Evolutionary conservation across 2,329 filamentous ascomycete species (phyloP).

Genomic region (Verticillium dahliae): DNA sequence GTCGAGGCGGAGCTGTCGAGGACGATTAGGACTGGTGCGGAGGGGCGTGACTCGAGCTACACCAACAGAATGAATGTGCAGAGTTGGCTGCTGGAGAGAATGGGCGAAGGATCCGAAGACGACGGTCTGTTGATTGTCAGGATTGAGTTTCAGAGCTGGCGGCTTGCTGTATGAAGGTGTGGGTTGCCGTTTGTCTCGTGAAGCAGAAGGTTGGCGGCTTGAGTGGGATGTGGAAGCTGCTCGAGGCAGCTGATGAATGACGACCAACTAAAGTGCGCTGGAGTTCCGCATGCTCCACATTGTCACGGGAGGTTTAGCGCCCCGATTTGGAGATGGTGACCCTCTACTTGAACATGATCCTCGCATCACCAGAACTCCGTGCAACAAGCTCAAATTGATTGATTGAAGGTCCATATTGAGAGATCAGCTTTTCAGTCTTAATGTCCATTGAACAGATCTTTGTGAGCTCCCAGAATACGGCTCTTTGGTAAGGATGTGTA

Average conservation of each 20-base stretch:
- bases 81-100: too few species aligned
- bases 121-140: too few species aligned
- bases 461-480: too few species aligned
- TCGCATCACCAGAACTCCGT: too few species aligned
- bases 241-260: not conserved
- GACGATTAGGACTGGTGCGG: not conserved
- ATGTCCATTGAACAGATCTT: too few species aligned
- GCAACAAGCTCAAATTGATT: too few species aligned
- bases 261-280: not conserved
- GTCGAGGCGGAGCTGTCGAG: constrained; percentile 10
- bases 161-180: too few species aligned
- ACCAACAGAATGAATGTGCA: not conserved
- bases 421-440: too few species aligned
- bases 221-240: not conserved
- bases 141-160: too few species aligned
- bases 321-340: not conserved
- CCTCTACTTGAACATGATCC: too few species aligned
- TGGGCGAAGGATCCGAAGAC: too few species aligned
- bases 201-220: not conserved
- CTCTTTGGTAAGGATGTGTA: not conserved
- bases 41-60: not conserved
- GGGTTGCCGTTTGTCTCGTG: not conserved
- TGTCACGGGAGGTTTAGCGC: not conserved
- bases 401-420: too few species aligned
- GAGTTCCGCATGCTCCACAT: not conserved